These are phyloP conservation scores for Lachnellula willkommii DNA, from an alignment of 2,329 filamentous ascomycete genomes.

Conservation along the genomic window DNA sequence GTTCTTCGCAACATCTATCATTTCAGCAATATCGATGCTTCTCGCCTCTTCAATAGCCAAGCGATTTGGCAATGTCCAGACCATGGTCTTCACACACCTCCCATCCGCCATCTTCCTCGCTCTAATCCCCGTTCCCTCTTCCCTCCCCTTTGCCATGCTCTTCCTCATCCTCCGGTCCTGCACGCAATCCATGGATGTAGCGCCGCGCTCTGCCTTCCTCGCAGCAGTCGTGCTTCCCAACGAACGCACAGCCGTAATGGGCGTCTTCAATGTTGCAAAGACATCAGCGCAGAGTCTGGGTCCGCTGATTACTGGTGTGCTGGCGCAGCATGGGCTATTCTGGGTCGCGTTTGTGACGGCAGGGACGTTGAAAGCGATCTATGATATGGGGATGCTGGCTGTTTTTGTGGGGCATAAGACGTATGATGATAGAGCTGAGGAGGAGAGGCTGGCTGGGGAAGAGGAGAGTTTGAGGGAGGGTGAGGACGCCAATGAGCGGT, in stretches of 20 bases:
- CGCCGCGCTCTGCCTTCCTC: constrained; percentile 64
- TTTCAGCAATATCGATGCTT: constrained; percentile 47
- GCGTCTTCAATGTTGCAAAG: constrained; percentile 63
- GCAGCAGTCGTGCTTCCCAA: constrained; percentile 57
- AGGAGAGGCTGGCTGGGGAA: constrained; percentile 15
- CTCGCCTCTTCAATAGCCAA: constrained; percentile 50
- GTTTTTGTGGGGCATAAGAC: constrained; percentile 38
- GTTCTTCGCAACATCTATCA: constrained; percentile 49
- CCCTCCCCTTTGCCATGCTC: constrained; percentile 48
- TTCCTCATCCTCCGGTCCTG: constrained; percentile 59
- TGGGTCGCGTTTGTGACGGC: constrained; percentile 60
- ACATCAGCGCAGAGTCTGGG: constrained; percentile 58
- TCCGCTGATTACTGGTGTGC: constrained; percentile 57
- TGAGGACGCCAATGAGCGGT: constrained; percentile 14
- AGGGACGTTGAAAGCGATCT: constrained; percentile 55
- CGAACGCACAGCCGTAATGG: constrained; percentile 69
- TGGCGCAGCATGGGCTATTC: constrained; percentile 52
- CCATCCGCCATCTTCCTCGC: constrained; percentile 62
- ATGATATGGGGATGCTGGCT: constrained; percentile 53
- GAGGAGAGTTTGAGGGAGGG: constrained; percentile 19
- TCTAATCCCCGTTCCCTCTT: constrained; percentile 54
- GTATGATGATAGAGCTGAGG: constrained; percentile 23
- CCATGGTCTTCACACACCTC: constrained; percentile 71
- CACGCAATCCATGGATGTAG: constrained; percentile 64
- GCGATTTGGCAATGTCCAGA: constrained; percentile 59